Evolutionary conservation across 345 rosid genomes (phyloP).

Genomic region (Eucalyptus decipiens): DNA sequence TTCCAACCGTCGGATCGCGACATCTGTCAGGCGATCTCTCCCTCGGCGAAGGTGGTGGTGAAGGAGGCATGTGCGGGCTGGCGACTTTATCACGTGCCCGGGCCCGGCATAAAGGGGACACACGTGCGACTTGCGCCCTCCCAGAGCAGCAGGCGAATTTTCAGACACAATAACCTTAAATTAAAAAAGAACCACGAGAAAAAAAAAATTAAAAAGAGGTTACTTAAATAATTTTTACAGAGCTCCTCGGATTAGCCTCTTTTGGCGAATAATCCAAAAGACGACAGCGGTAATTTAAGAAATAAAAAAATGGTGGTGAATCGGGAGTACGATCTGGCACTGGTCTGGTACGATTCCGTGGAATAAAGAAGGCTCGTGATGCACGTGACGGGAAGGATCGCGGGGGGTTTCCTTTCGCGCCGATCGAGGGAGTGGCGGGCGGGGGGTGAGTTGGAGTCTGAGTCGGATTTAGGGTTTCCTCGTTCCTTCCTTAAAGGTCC

Average conservation of each 20-base stretch:
- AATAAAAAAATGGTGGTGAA: neutral
- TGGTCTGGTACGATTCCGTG: neutral
- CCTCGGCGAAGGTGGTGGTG: neutral
- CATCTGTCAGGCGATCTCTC: neutral
- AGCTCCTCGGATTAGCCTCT: neutral
- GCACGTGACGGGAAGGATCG: neutral
- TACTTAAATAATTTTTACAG: neutral
- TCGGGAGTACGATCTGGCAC: neutral
- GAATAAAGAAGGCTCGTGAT: neutral
- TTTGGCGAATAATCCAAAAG: neutral
- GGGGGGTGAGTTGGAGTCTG: neutral
- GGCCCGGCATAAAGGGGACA: conserved; percentile 21
- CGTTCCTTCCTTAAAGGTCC: neutral
- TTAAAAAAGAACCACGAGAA: neutral
- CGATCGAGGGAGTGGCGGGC: neutral
- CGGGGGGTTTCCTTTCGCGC: neutral
- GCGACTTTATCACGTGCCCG: conserved; percentile 31
- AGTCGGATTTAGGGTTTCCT: neutral
- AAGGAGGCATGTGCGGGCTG: neutral
- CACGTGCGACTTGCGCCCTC: conserved; percentile 49
- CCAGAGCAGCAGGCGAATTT: conserved; percentile 10
- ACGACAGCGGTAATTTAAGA: neutral
- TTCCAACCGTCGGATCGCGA: neutral
- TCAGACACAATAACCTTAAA: neutral
- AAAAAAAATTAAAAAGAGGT: no score